Conservation (phyloP, 1,139 yeast species). For the Zygosaccharomyces pseudobailii region DNA sequence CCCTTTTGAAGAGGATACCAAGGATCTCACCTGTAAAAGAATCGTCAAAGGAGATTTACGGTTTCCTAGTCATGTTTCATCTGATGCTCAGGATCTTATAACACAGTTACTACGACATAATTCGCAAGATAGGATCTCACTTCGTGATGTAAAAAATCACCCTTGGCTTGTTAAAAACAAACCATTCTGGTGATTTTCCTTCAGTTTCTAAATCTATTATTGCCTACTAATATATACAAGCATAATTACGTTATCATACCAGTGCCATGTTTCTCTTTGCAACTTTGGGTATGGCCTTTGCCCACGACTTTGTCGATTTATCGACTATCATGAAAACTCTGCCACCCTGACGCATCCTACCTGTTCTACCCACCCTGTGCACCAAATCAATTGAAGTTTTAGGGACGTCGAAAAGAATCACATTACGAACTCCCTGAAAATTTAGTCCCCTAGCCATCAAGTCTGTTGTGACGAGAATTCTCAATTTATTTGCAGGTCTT, state of each 20-base stretch:
- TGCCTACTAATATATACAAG: not conserved
- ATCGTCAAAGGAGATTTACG: conserved; percentile 71
- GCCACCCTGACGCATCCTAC: conserved; percentile 86
- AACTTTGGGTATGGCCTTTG: conserved; percentile 74
- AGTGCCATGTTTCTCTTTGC: conserved; percentile 44
- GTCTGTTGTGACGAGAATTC: conserved; percentile 85
- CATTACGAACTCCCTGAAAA: conserved; percentile 75
- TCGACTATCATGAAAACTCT: conserved; percentile 74
- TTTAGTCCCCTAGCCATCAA: conserved; percentile 86
- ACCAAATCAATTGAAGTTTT: conserved; percentile 77
- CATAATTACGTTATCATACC: conserved; percentile 11
- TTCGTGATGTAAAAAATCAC: conserved; percentile 61
- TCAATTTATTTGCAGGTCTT: conserved; percentile 36
- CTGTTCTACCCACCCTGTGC: conserved; percentile 92
- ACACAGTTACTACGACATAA: conserved; percentile 51
- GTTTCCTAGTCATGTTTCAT: conserved; percentile 64
- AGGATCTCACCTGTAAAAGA: conserved; percentile 69
- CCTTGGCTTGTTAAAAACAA: conserved; percentile 77
- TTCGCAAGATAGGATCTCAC: conserved; percentile 59
- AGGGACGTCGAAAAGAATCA: conserved; percentile 82
- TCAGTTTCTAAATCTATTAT: not conserved
- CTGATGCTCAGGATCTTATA: conserved; percentile 77
- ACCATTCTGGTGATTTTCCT: conserved; percentile 40
- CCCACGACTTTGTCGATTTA: conserved; percentile 64
- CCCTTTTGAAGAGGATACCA: conserved; percentile 78